A percentile compares a stretch with the other conserved stretches of the same genome.
Conservation (phyloP, 2,329 filamentous ascomycete genomes). For the Ophiostoma australiae region DNA sequence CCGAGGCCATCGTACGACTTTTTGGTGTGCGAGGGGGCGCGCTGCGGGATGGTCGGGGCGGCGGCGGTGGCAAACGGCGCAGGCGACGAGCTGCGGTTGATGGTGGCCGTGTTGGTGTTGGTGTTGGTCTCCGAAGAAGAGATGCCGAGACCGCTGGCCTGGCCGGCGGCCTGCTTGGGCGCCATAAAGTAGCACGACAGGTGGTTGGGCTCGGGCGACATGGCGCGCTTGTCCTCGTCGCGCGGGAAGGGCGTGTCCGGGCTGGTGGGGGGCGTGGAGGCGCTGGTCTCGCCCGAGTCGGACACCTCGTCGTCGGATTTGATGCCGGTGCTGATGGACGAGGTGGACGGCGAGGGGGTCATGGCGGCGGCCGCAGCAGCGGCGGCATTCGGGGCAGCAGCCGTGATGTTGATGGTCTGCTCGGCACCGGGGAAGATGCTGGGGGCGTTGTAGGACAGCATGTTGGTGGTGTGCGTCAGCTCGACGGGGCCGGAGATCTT, state of each 20-base stretch:
- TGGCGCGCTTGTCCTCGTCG: constrained; percentile 40
- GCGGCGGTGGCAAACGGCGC: constrained; percentile 29
- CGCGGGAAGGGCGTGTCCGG: constrained; percentile 56
- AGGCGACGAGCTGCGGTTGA: background rate
- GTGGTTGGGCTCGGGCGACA: constrained; percentile 60
- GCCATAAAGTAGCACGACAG: constrained; percentile 61
- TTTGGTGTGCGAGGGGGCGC: constrained; percentile 84
- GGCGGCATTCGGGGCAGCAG: background rate
- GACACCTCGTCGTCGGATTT: constrained; percentile 65
- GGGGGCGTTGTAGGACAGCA: constrained; percentile 90
- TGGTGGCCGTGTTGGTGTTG: constrained; percentile 39
- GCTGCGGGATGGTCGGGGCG: constrained; percentile 66
- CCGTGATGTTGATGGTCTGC: background rate
- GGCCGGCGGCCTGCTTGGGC: constrained; percentile 10
- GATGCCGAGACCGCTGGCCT: constrained; percentile 15
- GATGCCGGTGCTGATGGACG: constrained; percentile 32
- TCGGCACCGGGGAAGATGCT: constrained; percentile 52
- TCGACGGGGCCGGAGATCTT: constrained; percentile 86
- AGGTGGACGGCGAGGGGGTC: constrained; percentile 43
- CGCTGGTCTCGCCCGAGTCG: constrained; percentile 55
- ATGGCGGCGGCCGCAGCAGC: constrained; percentile 29
- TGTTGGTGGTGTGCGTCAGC: constrained; percentile 90
- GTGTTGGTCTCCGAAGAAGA: background rate
- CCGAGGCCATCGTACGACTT: constrained; percentile 69
- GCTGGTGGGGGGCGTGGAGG: constrained; percentile 59